These are phyloP conservation scores for Lactarius indigo DNA, from an alignment of 768 basidiomycete species.

Conservation along the genomic window DNA sequence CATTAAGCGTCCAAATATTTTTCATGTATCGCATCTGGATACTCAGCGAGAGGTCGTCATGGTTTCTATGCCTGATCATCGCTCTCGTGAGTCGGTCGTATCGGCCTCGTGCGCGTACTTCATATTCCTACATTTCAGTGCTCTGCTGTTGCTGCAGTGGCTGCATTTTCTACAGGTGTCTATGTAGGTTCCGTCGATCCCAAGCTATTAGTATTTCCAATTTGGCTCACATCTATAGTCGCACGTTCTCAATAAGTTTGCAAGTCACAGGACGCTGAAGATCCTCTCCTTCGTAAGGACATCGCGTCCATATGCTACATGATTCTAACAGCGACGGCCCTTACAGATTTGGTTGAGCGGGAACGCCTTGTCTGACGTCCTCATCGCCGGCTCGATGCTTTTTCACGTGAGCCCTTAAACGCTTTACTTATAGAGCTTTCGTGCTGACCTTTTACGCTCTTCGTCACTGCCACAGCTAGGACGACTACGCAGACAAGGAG, in stretches of 20 bases:
- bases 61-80: constrained; percentile 1
- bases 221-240: background rate
- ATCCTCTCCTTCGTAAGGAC: background rate
- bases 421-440: too few relatives aligned
- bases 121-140: background rate
- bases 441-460: background rate
- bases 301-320: background rate
- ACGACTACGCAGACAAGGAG: background rate
- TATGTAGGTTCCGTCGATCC: background rate
- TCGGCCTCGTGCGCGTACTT: background rate
- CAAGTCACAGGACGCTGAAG: background rate
- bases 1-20: constrained; percentile 6
- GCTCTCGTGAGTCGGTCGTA: background rate
- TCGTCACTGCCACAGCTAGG: background rate
- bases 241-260: background rate
- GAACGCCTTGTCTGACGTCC: background rate
- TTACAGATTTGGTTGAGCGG: background rate
- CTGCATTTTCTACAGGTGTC: background rate
- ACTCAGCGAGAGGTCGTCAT: background rate
- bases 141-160: background rate
- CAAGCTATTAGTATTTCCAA: background rate
- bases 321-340: too few relatives aligned
- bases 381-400: constrained; percentile 4
- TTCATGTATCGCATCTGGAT: constrained; percentile 7
- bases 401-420: background rate